A percentile compares a stretch with the other conserved stretches of the same genome.
phyloP scores from a whole-genome alignment of 140 eudicot species.

The Cichorium intybus region DNA sequence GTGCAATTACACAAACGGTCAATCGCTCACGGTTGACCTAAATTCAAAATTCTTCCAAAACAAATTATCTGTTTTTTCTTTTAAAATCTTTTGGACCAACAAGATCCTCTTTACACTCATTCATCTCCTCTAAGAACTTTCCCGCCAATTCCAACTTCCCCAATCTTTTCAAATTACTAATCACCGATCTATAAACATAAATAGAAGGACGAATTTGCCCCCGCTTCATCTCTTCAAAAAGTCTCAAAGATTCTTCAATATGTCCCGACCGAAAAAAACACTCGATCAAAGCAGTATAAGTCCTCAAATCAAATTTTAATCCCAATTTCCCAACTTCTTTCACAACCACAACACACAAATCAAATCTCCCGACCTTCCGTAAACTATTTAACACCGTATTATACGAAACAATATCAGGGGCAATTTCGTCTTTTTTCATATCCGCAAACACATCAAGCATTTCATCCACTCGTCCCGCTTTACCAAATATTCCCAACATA shows the following conservation, averaged over 20 bases:
- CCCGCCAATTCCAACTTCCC: constrained; percentile 69
- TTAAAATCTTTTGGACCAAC: constrained; percentile 68
- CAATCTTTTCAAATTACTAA: constrained; percentile 49
- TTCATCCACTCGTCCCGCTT: constrained; percentile 57
- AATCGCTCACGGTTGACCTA: not conserved
- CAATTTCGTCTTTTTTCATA: constrained; percentile 48
- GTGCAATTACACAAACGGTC: not conserved
- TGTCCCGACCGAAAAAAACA: constrained; percentile 79
- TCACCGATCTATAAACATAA: constrained; percentile 62
- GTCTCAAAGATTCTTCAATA: constrained; percentile 59
- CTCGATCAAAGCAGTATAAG: constrained; percentile 82
- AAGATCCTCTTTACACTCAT: constrained; percentile 37
- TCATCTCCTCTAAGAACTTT: constrained; percentile 64
- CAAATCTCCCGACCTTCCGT: constrained; percentile 68
- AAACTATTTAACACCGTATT: constrained; percentile 74
- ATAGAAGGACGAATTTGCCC: constrained; percentile 52
- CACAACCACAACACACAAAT: constrained; percentile 41
- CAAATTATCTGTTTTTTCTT: constrained; percentile 33
- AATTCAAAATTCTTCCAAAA: not conserved
- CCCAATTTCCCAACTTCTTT: constrained; percentile 62
- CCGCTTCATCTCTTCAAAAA: constrained; percentile 64
- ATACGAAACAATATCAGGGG: constrained; percentile 70
- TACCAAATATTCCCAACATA: constrained; percentile 64
- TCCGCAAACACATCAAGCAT: constrained; percentile 61
- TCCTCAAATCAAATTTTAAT: constrained; percentile 65